phyloP scores from a whole-genome alignment of 1,139 yeast genomes.

The Sugiyamaella xylanicola region DNA sequence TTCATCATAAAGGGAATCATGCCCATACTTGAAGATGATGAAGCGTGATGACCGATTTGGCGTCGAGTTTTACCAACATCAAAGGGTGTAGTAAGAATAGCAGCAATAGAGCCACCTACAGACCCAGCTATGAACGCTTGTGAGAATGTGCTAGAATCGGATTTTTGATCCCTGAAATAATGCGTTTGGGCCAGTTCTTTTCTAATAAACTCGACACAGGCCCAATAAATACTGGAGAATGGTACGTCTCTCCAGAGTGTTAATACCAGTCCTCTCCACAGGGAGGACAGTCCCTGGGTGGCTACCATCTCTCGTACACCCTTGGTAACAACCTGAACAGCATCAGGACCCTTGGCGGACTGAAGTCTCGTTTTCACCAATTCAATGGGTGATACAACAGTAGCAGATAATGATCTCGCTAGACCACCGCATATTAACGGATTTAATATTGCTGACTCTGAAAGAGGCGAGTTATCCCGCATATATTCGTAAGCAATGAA shows the following conservation, averaged over 20 bases:
- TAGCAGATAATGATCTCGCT: conserved; percentile 83
- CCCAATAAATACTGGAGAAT: conserved; percentile 94
- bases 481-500: conserved; percentile 91
- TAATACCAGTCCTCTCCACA: conserved; percentile 82
- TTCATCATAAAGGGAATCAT: conserved; percentile 68
- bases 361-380: conserved; percentile 85
- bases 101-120: conserved; percentile 81
- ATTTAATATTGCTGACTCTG: conserved; percentile 51
- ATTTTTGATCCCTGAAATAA: conserved; percentile 34
- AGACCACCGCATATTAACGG: conserved; percentile 85
- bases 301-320: conserved; percentile 61
- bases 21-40: conserved; percentile 39
- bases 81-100: conserved; percentile 86
- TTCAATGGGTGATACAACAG: conserved; percentile 85
- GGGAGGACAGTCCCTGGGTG: conserved; percentile 59
- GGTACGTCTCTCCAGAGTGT: conserved; percentile 98
- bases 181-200: conserved; percentile 30
- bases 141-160: conserved; percentile 54
- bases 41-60: conserved; percentile 58
- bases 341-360: conserved; percentile 52
- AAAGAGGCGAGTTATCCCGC: conserved; percentile 70
- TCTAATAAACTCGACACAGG: conserved; percentile 50
- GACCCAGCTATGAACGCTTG: conserved; percentile 86
- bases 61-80: conserved; percentile 96
- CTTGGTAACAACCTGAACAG: conserved; percentile 47